Base-by-base conservation (phyloP, 2,329 filamentous ascomycete species). In the Botrytis elliptica region DNA sequence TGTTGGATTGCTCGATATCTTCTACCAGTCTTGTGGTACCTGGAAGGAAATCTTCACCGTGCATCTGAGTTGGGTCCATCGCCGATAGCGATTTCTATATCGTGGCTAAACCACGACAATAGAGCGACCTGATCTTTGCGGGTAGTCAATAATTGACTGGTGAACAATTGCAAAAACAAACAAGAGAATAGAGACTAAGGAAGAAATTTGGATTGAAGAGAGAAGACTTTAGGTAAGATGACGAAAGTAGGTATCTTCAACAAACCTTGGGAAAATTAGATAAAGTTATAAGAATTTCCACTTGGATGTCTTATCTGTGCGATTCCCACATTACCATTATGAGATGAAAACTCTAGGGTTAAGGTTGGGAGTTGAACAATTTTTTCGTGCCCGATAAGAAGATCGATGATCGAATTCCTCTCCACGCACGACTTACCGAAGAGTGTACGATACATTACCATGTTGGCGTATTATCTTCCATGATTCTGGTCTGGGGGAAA, bases 1-100 rank as follows among this genome's bases (percentile, higher is more conserved):
- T 77, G 0, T 66, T 59, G 25, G 69, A 65, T 46, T 77, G 74
- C 40, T 75, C 76, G 38, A 70, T 36, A 62, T 75, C 72, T 62
- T 78, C 77, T 42, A 79, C 73, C 5, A 79, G 75, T 29, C 75
- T 75, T n/a, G 73, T 74, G 20, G 77, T 79, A 3, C 77, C 77
- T 1, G 77, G 77, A n/a, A 79, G 68, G 49, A 74, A 77, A 52
- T 78, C 74, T 73, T 76, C 71, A 42, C 74, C 71, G 40, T 70
- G 63, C 63, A 67, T 67, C 0, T 59, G 38, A 69, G 49, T 69
- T 25, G 46, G n/a, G 62, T 65, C 70, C 70, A 72, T 72, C 70
- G 52, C 52, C 63, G 38, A 55, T 55, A n/a, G 62, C 63, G 63
- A 68, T 67, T 16, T 68, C 44, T 66, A 44, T 42, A 57, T 69